These are phyloP conservation scores for peach (Prunus persica) DNA, from an alignment of 306 rosid genomes.

Conservation along the genomic window DNA sequence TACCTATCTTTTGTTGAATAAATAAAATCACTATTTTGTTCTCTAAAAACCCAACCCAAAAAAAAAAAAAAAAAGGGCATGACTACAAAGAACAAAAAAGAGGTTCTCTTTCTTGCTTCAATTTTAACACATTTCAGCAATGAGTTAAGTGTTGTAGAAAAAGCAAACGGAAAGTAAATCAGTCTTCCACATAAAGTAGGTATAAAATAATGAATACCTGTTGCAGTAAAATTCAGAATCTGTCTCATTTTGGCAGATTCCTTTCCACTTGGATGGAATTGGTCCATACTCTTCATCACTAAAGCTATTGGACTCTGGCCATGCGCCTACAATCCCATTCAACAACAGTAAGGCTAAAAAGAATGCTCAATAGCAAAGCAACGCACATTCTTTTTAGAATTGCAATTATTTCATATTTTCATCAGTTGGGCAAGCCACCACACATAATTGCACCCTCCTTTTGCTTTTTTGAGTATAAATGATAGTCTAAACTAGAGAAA, in stretches of 20 bases:
- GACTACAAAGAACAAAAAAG: background rate
- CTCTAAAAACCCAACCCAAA: no score
- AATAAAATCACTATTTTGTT: no score
- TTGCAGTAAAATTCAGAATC: conserved; percentile 61
- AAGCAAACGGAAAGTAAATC: background rate
- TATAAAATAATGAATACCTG: conserved; percentile 39
- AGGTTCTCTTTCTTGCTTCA: background rate
- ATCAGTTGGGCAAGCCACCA: no score
- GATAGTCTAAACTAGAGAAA: no score
- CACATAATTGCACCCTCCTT: no score
- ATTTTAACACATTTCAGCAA: background rate
- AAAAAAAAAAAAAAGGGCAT: background rate
- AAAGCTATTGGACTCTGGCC: conserved; percentile 88
- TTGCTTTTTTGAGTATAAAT: no score
- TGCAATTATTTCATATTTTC: background rate
- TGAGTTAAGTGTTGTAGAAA: background rate
- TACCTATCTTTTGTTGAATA: no score
- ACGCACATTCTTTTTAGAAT: background rate
- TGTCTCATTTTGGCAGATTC: conserved; percentile 56
- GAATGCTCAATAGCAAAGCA: background rate
- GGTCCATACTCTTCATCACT: conserved; percentile 66
- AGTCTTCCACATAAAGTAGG: background rate
- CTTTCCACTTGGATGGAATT: conserved; percentile 81
- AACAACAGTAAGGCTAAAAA: background rate
- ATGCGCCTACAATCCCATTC: conserved; percentile 46